Evolutionary conservation across 1,284 basidiomycete species (phyloP).

Genomic region (Ceratobasidium sp.): DNA sequence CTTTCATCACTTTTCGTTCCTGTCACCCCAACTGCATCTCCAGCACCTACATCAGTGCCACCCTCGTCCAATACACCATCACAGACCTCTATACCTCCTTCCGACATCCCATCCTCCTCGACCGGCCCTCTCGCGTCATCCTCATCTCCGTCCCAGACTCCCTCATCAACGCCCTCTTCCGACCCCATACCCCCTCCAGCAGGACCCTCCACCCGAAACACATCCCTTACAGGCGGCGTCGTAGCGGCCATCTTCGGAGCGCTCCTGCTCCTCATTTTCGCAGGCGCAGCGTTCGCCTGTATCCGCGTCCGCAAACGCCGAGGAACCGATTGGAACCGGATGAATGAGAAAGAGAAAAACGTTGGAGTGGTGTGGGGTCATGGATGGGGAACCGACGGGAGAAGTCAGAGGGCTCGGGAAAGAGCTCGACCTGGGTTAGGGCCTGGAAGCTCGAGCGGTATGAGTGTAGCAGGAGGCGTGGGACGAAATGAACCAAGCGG

Average conservation of each 20-base stretch:
- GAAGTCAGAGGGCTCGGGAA: conserved; percentile 5
- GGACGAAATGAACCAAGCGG: neutral
- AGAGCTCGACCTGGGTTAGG: neutral
- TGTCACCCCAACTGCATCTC: neutral
- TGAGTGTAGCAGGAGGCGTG: neutral
- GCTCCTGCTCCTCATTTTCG: conserved; percentile 25
- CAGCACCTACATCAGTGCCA: neutral
- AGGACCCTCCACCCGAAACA: neutral
- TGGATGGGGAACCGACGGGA: conserved; percentile 34
- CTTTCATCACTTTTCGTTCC: conserved; percentile 29
- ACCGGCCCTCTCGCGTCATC: neutral
- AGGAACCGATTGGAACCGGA: conserved; percentile 19
- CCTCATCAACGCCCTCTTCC: neutral
- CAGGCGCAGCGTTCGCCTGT: conserved; percentile 7
- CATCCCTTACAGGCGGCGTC: conserved; percentile 27
- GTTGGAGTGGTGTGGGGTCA: conserved; percentile 36
- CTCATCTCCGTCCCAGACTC: neutral
- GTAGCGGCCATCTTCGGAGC: conserved; percentile 10
- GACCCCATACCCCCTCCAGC: neutral
- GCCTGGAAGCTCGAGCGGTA: neutral
- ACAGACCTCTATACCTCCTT: neutral
- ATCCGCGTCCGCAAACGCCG: conserved; percentile 21
- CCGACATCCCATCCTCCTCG: neutral
- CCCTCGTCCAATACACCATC: neutral
- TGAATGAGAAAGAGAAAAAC: conserved; percentile 1